Conservation (phyloP, 225 moss, liverwort and hornwort genomes). For the Straminergon stramineum region DNA sequence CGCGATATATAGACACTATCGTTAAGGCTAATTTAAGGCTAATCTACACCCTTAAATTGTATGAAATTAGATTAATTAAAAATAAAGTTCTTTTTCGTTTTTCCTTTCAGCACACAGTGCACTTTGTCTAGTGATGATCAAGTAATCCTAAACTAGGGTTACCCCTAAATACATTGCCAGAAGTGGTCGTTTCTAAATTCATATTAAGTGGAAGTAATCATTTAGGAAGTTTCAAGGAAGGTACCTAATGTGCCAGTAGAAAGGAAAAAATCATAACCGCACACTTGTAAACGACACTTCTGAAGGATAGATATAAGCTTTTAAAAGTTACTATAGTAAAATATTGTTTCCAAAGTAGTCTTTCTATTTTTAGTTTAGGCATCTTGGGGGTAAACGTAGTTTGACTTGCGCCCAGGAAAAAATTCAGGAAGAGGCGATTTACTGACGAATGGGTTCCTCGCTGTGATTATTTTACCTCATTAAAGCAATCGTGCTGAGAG, state of each 20-base stretch:
- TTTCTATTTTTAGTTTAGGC: not conserved
- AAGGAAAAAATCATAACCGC: not conserved
- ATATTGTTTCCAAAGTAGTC: not conserved
- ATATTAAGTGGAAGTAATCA: too few relatives aligned
- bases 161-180: not conserved
- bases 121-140: not conserved
- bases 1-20: not conserved
- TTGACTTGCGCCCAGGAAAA: not conserved
- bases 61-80: not conserved
- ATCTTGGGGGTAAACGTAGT: not conserved
- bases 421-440: not conserved
- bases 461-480: conserved; percentile 17
- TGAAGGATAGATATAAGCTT: not conserved
- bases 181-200: not conserved
- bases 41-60: not conserved
- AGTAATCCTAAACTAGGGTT: not conserved
- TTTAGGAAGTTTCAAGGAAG: not conserved
- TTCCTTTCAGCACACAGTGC: not conserved
- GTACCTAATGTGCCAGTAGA: not conserved
- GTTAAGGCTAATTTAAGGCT: not conserved
- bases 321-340: not conserved
- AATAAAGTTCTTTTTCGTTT: not conserved
- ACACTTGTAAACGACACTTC: not conserved
- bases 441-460: not conserved
- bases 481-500: conserved; percentile 33